Conservation (phyloP, 352 stramenopile species). For the Phytophthora megakarya region DNA sequence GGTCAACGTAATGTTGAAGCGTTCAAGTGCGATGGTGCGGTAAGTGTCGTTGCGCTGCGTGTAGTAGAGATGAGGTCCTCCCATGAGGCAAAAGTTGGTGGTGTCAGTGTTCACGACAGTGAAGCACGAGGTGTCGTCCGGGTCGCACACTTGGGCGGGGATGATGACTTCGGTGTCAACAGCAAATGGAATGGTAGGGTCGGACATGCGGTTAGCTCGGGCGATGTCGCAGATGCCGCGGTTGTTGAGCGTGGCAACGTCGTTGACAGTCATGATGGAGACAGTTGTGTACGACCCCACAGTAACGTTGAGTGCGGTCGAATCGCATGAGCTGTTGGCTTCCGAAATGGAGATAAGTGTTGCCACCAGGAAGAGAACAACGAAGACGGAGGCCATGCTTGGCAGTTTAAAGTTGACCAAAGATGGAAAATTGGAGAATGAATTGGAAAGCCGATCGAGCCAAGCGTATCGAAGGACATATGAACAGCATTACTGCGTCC, state of each 20-base stretch:
- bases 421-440: background rate
- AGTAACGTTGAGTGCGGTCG: background rate
- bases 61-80: conserved; percentile 30
- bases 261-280: background rate
- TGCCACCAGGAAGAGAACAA: background rate
- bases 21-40: conserved; percentile 20
- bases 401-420: background rate
- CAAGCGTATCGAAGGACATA: background rate
- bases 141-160: background rate
- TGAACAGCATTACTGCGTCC: too few relatives aligned
- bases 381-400: background rate
- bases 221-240: background rate
- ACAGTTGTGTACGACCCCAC: background rate
- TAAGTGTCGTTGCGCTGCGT: conserved; percentile 26
- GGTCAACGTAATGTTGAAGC: conserved; percentile 29
- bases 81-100: conserved; percentile 14
- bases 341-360: background rate
- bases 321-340: background rate
- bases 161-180: background rate
- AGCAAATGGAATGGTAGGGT: background rate
- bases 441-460: background rate
- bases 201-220: background rate
- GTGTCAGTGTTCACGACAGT: background rate
- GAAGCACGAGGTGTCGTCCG: background rate
- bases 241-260: background rate